These are phyloP conservation scores for Trichoderma reesei DNA, from an alignment of 495 filamentous ascomycete species.

Conservation along the genomic window DNA sequence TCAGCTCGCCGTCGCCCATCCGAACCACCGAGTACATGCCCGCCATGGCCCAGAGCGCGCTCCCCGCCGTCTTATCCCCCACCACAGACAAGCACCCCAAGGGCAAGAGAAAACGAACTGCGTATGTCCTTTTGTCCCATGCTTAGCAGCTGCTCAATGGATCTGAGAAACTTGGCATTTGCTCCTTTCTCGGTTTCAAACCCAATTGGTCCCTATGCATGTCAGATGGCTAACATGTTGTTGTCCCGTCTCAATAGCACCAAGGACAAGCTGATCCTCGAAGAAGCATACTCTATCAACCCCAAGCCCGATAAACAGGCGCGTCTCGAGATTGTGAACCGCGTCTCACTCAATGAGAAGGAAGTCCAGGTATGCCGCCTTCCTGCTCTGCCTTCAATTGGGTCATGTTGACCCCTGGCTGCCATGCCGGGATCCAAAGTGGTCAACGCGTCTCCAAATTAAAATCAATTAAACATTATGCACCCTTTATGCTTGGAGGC, in stretches of 20 bases:
- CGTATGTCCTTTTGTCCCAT: conserved; percentile 27
- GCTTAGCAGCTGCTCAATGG: neutral
- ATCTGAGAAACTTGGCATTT: conserved; percentile 14
- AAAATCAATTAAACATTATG: conserved; percentile 2
- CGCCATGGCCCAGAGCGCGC: conserved; percentile 3
- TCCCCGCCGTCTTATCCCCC: conserved; percentile 4
- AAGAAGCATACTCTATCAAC: conserved; percentile 75
- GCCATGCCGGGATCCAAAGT: neutral
- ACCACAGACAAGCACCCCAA: conserved; percentile 31
- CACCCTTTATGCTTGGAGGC: conserved; percentile 1
- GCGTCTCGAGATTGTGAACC: conserved; percentile 70
- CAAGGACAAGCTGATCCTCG: conserved; percentile 84
- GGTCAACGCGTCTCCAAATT: conserved; percentile 5
- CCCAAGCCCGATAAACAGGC: conserved; percentile 88
- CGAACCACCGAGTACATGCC: neutral
- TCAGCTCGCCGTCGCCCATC: conserved; percentile 2
- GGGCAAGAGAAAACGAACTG: conserved; percentile 46
- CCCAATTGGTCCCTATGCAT: conserved; percentile 13
- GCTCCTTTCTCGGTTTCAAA: neutral
- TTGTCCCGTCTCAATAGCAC: conserved; percentile 39
- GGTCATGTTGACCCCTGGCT: neutral
- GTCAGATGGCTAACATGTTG: conserved; percentile 15
- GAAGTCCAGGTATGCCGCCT: conserved; percentile 78
- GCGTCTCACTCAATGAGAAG: conserved; percentile 88
- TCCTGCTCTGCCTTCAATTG: neutral